phyloP scores from a whole-genome alignment of 2,329 filamentous ascomycete species.

The Trichoderma lentiforme region DNA sequence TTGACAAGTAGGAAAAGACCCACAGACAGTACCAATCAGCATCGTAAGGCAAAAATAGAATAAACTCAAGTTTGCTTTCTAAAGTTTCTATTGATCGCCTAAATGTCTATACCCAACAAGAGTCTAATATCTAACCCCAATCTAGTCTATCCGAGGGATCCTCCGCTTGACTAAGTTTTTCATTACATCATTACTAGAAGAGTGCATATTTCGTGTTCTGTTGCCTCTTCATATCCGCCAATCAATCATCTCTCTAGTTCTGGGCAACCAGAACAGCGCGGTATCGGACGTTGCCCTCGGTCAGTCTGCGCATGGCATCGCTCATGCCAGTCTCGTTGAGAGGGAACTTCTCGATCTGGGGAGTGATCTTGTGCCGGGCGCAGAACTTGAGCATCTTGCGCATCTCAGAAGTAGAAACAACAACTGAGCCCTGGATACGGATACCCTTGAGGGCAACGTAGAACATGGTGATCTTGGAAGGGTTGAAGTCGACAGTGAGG shows the following conservation, averaged over 20 bases:
- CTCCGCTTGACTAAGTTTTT: not conserved
- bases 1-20: not conserved
- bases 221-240: not conserved
- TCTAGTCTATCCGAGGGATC: not conserved
- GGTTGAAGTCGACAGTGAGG: slow-evolving; percentile 54
- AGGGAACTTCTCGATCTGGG: slow-evolving; percentile 53
- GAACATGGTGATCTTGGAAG: slow-evolving; percentile 41
- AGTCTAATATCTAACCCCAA: not conserved
- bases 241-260: not conserved
- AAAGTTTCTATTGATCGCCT: not conserved
- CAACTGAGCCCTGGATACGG: slow-evolving; percentile 32
- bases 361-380: slow-evolving; percentile 51
- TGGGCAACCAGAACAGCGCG: slow-evolving; percentile 14
- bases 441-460: not conserved
- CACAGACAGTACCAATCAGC: not conserved
- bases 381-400: slow-evolving; percentile 58
- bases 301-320: slow-evolving; percentile 7
- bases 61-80: not conserved
- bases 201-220: not conserved
- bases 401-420: slow-evolving; percentile 54
- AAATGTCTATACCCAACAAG: not conserved
- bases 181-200: not conserved
- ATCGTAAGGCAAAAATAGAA: not conserved
- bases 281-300: not conserved
- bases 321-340: slow-evolving; percentile 56